Percentiles rank a stretch among this genome's conserved stretches.
Evolutionary conservation across 495 filamentous ascomycete species (phyloP).

Genomic region (Staphylotrichum longicolle): DNA sequence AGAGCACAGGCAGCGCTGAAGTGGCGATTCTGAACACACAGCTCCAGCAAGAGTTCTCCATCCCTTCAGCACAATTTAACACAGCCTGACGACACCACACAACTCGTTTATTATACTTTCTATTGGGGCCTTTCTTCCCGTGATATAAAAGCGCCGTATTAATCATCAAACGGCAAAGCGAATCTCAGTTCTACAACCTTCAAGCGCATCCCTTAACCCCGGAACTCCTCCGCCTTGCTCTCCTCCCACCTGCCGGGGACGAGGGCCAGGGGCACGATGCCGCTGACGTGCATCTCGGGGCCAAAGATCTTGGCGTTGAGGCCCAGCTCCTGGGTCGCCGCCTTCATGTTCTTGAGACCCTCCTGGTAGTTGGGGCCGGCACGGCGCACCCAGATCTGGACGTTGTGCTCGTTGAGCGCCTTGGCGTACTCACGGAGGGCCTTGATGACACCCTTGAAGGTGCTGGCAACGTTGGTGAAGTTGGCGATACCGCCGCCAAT

Average conservation of each 20-base stretch:
- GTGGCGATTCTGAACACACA: too few species aligned
- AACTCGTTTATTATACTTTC: slow-evolving; percentile 19
- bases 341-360: slow-evolving; percentile 99
- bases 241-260: slow-evolving; percentile 54
- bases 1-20: too few species aligned
- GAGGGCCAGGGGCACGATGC: slow-evolving; percentile 63
- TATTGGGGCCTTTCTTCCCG: slow-evolving; percentile 11
- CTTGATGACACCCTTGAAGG: slow-evolving; percentile 99
- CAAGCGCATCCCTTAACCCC: slow-evolving; percentile 36
- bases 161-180: slow-evolving; percentile 12
- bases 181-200: background rate
- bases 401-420: slow-evolving; percentile 89
- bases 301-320: slow-evolving; percentile 96
- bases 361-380: slow-evolving; percentile 99
- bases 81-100: too few species aligned
- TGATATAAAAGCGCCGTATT: slow-evolving; percentile 14
- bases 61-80: too few species aligned
- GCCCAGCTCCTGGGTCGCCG: slow-evolving; percentile 86
- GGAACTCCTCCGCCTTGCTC: slow-evolving; percentile 55
- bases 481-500: slow-evolving; percentile 99
- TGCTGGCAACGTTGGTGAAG: slow-evolving; percentile 96
- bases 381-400: slow-evolving; percentile 98
- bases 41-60: too few species aligned
- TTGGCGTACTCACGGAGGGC: slow-evolving; percentile 89
- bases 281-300: slow-evolving; percentile 85